Evolutionary conservation across 371 early-diverging fungal species (phyloP).

Genomic region (Conidiobolus coronatus): DNA sequence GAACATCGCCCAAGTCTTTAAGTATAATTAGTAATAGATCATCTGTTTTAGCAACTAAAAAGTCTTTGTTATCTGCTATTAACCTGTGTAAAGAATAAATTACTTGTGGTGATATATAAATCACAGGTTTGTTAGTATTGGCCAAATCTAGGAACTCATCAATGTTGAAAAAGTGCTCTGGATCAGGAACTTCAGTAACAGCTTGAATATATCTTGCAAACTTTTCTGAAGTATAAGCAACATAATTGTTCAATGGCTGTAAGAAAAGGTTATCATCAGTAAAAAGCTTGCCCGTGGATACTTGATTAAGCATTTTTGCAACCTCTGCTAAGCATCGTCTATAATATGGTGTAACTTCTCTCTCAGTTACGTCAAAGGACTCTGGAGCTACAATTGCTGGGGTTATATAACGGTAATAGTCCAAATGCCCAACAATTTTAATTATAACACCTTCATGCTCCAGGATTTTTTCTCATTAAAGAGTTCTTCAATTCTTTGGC

Average conservation of each 20-base stretch:
- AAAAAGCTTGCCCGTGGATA: slow-evolving; percentile 58
- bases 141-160: slow-evolving; percentile 73
- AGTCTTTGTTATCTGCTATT: slow-evolving; percentile 46
- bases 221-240: slow-evolving; percentile 38
- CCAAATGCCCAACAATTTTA: slow-evolving; percentile 73
- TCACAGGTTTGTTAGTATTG: slow-evolving; percentile 54
- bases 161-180: slow-evolving; percentile 75
- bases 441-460: slow-evolving; percentile 54
- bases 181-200: slow-evolving; percentile 59
- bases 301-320: slow-evolving; percentile 78
- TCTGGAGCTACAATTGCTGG: slow-evolving; percentile 97
- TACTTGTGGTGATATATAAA: slow-evolving; percentile 74
- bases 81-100: slow-evolving; percentile 69
- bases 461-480: slow-evolving; percentile 57
- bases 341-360: slow-evolving; percentile 56
- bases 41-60: slow-evolving; percentile 22
- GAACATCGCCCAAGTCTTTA: slow-evolving; percentile 57
- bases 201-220: slow-evolving; percentile 50
- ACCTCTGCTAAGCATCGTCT: slow-evolving; percentile 89
- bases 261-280: slow-evolving; percentile 42
- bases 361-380: slow-evolving; percentile 82
- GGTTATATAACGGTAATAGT: slow-evolving; percentile 92
- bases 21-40: slow-evolving; percentile 64
- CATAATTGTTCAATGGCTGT: slow-evolving; percentile 58
- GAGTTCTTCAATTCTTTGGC: slow-evolving; percentile 62